Percentiles rank a stretch among this genome's conserved stretches.
Evolutionary conservation across 495 filamentous ascomycete species (phyloP).

Genomic region (Talaromyces nanjingensis): DNA sequence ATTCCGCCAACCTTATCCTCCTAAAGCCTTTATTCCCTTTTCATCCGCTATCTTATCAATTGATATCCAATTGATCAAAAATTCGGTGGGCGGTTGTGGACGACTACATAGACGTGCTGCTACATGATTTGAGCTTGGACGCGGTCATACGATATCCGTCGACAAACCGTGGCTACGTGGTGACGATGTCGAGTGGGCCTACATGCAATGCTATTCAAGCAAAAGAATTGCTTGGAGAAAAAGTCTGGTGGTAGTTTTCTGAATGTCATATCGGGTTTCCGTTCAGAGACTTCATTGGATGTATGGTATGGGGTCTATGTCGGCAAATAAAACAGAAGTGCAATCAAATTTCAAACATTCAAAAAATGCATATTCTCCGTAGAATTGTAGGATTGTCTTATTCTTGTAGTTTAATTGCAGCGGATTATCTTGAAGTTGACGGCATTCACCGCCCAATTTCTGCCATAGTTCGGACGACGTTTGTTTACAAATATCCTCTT

Average conservation of each 20-base stretch:
- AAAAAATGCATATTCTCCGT: neutral
- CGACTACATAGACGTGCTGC: conserved; percentile 3
- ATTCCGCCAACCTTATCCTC: conserved; percentile 20
- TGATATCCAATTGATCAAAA: conserved; percentile 14
- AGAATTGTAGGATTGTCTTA: neutral
- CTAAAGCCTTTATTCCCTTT: conserved; percentile 16
- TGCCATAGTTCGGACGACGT: neutral
- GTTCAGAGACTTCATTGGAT: neutral
- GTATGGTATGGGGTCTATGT: neutral
- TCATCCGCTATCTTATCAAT: conserved; percentile 16
- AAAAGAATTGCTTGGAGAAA: neutral
- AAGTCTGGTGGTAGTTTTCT: neutral
- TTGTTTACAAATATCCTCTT: conserved; percentile 6
- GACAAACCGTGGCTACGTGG: neutral
- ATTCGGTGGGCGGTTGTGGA: conserved; percentile 2
- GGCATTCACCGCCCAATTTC: neutral
- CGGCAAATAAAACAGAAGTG: conserved; percentile 7
- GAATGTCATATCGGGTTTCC: neutral
- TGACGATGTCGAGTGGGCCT: neutral
- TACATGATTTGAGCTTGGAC: conserved; percentile 6
- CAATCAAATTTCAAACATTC: conserved; percentile 5
- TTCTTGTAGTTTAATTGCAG: neutral
- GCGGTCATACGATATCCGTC: conserved; percentile 3
- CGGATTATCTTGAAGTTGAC: too few relatives aligned
- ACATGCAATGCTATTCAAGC: conserved; percentile 1